Base-by-base conservation (phyloP, 75 land plant genomes). In the Cupressus sempervirens region DNA sequence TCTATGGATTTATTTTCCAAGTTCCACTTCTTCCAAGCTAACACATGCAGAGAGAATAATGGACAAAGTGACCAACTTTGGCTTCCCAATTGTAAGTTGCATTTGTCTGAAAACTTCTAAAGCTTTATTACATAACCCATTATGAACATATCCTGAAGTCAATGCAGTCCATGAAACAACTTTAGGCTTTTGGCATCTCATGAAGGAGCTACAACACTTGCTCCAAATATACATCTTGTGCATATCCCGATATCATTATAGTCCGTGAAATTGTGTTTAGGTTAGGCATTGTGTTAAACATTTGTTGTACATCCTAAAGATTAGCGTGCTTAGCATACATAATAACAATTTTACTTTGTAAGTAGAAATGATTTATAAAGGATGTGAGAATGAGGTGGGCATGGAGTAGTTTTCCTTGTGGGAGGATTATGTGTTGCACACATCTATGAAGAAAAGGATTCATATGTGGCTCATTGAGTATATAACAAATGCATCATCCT, bases 1-100 rank as follows among this genome's bases (percentile, higher is more conserved):
- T 53, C 88, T 52, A 81, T 93, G 94, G 50, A 91, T 29, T 70
- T 86, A 85, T 62, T 87, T 89, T 7, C 94, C 94, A 48, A 76
- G 58, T 85, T 89, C 88, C 68, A 85, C 41, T 11, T 50, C 88
- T 53, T 46, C 80, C 34, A 79, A 26, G 46, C 45, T 90, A 43
- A 86, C 84, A 72, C 88, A 87, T 15, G 90, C 90, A 46, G 90
- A 89, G 32, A 89, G 54, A 36, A 87, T 86, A 75, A 84, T 87
- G 4, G 90, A 83, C 74, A 89, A 83, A 73, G 90, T 89, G 7
- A 87, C 58, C 10, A 75, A 84, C 58, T 89, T 87, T 40, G 88
- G 86, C 30, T 89, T 84, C 43, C 84, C 83, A 79, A 85, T 83
- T 56, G 84, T 85, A 35, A 67, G 32, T 20, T 84, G 58, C 90